Base-by-base conservation (phyloP, 768 basidiomycete species). In the Pseudohyphozyma bogoriensis region DNA sequence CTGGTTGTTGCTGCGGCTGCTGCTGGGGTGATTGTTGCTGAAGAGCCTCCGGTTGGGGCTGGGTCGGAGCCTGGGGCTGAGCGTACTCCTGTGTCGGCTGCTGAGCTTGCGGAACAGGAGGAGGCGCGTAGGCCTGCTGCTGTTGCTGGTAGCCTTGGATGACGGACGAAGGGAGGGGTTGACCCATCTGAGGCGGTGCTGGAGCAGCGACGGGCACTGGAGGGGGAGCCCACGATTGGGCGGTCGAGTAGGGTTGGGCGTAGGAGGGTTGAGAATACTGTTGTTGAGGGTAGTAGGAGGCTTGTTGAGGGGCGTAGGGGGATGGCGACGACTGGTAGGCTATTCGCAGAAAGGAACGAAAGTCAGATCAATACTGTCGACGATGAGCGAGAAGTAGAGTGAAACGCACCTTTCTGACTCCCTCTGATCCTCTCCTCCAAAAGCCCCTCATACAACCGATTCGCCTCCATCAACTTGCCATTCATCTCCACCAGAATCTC, bases 401-500 rank as follows among this genome's bases (percentile, higher is more conserved):
- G 0, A 7, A 29, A 36, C 49, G 40, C 37, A 33, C 20, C 40
- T 33, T 22, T 28, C 12, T 9, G 33, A 22, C 24, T 28, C 29
- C 33, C 51, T 40, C 51, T 53, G 15, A 91, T 78, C 71, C 92
- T 87, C 65, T 87, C 81, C 29, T 90, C 90, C 45, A 93, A 76
- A 26, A 95, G 77, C 56, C 85, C 81, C 66, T 96, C 92, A 71
- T 96, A 97, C 5, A 95, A 76, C 71, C 86, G 85, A 47, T 96
- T 89, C 0, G 89, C 90, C 72, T 93, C 83, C 1, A 89, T 87
- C 13, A 99, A 74, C 74, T 96, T 93, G 50, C 86, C 85, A 68
- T 96, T 87, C 90, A 97, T 96, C 51, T 96, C 91, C 10, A 83
- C 78, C 37, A 99, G 77, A 71, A 92, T 79, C 73, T 91, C 91